Evolutionary conservation across 352 stramenopile genomes (phyloP).

Genomic region (Thalassiosira sp.): DNA sequence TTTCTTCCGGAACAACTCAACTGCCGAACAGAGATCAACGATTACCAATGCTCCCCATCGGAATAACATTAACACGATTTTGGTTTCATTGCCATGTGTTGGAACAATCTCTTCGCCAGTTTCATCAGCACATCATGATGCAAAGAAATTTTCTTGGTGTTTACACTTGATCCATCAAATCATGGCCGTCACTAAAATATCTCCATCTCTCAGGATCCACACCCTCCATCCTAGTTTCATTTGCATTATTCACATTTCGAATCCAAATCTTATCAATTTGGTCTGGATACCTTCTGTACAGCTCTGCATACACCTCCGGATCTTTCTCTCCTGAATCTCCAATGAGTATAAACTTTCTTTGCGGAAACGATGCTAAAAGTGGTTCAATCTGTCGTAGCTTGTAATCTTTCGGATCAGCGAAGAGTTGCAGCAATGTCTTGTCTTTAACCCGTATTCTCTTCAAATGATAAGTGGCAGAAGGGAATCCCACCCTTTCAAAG

Average conservation of each 20-base stretch:
- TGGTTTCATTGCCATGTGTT: neutral
- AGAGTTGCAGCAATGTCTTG: slow-evolving; percentile 37
- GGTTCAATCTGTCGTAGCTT: slow-evolving; percentile 44
- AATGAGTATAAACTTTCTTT: slow-evolving; percentile 51
- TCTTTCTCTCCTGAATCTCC: slow-evolving; percentile 58
- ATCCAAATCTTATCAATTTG: slow-evolving; percentile 51
- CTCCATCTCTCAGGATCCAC: slow-evolving; percentile 19
- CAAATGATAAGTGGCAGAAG: slow-evolving; percentile 45
- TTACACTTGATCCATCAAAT: slow-evolving; percentile 8
- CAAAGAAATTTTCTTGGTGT: neutral
- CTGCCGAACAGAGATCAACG: too few relatives aligned
- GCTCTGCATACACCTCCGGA: slow-evolving; percentile 46
- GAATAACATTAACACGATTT: too few relatives aligned
- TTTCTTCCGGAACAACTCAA: too few relatives aligned
- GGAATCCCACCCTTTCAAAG: slow-evolving; percentile 39
- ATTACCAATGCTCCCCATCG: too few relatives aligned
- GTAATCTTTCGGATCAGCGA: slow-evolving; percentile 41
- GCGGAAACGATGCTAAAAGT: slow-evolving; percentile 34
- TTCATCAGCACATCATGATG: neutral
- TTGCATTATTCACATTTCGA: slow-evolving; percentile 32
- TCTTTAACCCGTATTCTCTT: slow-evolving; percentile 49
- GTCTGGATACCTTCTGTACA: slow-evolving; percentile 43
- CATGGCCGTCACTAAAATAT: slow-evolving; percentile 12
- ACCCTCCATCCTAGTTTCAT: slow-evolving; percentile 20
- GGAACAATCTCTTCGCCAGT: neutral